Conservation (phyloP, 129 eudicot genomes). For the Glebionis coronaria region DNA sequence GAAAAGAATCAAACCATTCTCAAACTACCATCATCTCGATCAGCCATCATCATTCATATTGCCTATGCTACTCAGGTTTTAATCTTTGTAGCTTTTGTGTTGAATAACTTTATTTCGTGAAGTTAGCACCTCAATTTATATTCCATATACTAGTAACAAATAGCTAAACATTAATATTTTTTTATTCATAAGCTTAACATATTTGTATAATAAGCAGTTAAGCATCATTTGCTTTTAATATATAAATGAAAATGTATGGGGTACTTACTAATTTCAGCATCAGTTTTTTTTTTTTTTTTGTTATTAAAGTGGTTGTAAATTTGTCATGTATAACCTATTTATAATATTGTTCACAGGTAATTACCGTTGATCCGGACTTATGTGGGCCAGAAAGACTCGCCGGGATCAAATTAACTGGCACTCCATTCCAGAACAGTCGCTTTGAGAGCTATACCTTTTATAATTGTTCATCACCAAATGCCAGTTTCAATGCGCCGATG, state of each 20-base stretch:
- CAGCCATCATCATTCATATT: constrained; percentile 41
- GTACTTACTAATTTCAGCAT: too few relatives aligned
- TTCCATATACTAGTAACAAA: too few relatives aligned
- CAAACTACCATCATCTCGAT: constrained; percentile 37
- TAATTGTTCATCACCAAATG: constrained; percentile 44
- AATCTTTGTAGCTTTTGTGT: not conserved
- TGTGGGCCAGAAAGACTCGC: constrained; percentile 21
- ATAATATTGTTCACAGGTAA: constrained; percentile 25
- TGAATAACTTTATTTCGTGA: too few relatives aligned
- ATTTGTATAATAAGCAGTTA: too few relatives aligned
- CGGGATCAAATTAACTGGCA: not conserved
- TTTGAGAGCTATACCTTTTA: constrained; percentile 32
- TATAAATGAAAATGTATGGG: too few relatives aligned
- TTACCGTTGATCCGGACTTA: constrained; percentile 22
- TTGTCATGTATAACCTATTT: too few relatives aligned
- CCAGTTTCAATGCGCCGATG: constrained; percentile 8
- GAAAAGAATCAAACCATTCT: constrained; percentile 37
- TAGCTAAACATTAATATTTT: too few relatives aligned
- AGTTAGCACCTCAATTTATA: too few relatives aligned
- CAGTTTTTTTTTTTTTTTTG: too few relatives aligned
- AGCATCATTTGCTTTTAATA: too few relatives aligned
- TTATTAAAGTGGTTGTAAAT: too few relatives aligned
- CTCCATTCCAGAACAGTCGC: constrained; percentile 28
- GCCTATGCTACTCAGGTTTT: constrained; percentile 38
- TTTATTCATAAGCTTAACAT: too few relatives aligned